phyloP scores from a whole-genome alignment of 768 basidiomycete genomes.

The Suillus brevipes region DNA sequence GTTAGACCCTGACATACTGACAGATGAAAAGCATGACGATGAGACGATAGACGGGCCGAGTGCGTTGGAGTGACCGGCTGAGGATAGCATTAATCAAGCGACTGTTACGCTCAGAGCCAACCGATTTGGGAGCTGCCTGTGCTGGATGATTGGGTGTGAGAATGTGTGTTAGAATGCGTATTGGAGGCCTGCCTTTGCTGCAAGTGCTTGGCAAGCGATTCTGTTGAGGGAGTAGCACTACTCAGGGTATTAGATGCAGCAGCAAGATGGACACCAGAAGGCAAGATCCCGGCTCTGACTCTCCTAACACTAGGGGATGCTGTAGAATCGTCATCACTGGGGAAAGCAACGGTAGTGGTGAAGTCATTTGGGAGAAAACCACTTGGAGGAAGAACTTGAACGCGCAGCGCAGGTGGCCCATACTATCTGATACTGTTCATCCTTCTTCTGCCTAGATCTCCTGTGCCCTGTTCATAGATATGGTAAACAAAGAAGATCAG shows the following conservation, averaged over 20 bases:
- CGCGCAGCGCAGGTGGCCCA: slow-evolving; percentile 77
- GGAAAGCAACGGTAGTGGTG: slow-evolving; percentile 50
- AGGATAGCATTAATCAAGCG: slow-evolving; percentile 84
- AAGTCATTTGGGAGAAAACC: slow-evolving; percentile 74
- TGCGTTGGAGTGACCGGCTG: slow-evolving; percentile 74
- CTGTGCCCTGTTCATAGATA: slow-evolving; percentile 56
- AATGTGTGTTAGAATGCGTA: slow-evolving; percentile 38
- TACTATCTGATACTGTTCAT: slow-evolving; percentile 58
- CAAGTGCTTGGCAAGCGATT: slow-evolving; percentile 48
- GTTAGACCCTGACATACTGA: slow-evolving; percentile 54
- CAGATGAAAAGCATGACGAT: slow-evolving; percentile 79
- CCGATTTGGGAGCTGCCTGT: slow-evolving; percentile 35
- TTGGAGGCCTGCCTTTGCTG: slow-evolving; percentile 39
- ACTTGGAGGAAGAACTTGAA: slow-evolving; percentile 61
- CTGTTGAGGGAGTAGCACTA: slow-evolving; percentile 46
- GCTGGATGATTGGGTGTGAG: slow-evolving; percentile 66
- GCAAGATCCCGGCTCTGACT: slow-evolving; percentile 96
- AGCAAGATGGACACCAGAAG: slow-evolving; percentile 87
- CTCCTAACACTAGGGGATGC: slow-evolving; percentile 69
- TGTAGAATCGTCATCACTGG: slow-evolving; percentile 45
- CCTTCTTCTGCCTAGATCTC: slow-evolving; percentile 81
- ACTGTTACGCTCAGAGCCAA: slow-evolving; percentile 62
- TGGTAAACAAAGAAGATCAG: slow-evolving; percentile 17
- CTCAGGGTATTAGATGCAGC: slow-evolving; percentile 61
- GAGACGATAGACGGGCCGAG: slow-evolving; percentile 90